Conservation (phyloP, 148 eudicot genomes). For the Rhododendron kiyosumense region DNA sequence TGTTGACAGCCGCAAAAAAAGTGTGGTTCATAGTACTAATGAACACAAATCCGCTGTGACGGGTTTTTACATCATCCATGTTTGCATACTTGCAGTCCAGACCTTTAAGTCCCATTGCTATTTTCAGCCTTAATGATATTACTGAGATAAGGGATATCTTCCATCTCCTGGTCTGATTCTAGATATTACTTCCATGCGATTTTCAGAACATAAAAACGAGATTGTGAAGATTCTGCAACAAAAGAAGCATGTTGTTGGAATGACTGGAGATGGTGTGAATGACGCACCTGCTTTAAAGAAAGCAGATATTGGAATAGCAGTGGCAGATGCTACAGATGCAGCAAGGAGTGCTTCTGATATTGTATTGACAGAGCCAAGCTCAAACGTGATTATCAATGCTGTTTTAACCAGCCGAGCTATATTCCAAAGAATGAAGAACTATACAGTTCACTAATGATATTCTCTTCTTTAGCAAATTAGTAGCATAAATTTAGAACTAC, state of each 20-base stretch:
- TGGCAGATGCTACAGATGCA: slow-evolving; percentile 71
- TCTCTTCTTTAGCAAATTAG: not conserved
- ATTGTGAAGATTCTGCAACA: slow-evolving; percentile 65
- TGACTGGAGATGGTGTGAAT: slow-evolving; percentile 77
- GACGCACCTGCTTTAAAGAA: slow-evolving; percentile 75
- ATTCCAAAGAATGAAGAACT: slow-evolving; percentile 74
- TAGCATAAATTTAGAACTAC: not conserved
- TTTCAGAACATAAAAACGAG: slow-evolving; percentile 61
- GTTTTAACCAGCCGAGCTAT: slow-evolving; percentile 74
- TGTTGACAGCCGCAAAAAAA: not conserved
- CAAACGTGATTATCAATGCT: slow-evolving; percentile 61
- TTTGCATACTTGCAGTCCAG: not conserved
- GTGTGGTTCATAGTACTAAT: not conserved
- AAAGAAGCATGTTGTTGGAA: slow-evolving; percentile 62
- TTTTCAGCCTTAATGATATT: not conserved
- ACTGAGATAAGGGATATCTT: not conserved
- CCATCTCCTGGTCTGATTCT: slow-evolving; percentile 10
- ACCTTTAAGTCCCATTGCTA: not conserved
- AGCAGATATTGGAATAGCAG: slow-evolving; percentile 79
- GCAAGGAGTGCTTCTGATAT: slow-evolving; percentile 72
- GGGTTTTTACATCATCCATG: not conserved
- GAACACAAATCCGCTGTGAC: not conserved
- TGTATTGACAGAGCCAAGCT: slow-evolving; percentile 73
- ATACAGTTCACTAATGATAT: slow-evolving; percentile 36
- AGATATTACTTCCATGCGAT: slow-evolving; percentile 1